Evolutionary conservation across 768 basidiomycete species (phyloP).

Genomic region (Chalciporus pseudorubinellus): DNA sequence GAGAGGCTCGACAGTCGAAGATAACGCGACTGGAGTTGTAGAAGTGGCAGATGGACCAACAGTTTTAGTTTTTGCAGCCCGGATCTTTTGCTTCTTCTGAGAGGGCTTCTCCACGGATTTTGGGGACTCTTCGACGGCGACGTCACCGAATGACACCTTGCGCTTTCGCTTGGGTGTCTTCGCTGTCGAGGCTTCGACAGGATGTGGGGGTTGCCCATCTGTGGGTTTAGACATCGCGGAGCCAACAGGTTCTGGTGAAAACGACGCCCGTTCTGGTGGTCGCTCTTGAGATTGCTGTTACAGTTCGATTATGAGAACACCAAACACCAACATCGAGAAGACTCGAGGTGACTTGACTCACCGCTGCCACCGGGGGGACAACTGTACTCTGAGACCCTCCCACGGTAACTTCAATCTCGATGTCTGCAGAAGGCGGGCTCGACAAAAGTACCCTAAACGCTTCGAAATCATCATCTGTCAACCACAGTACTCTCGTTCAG

Average conservation of each 20-base stretch:
- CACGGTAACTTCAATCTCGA: conserved; percentile 36
- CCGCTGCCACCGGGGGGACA: neutral
- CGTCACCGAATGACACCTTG: conserved; percentile 16
- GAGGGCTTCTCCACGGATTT: neutral
- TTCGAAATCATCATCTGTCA: conserved; percentile 74
- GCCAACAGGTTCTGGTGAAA: too few species aligned
- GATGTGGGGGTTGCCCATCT: too few species aligned
- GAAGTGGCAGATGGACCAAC: neutral
- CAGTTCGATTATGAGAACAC: neutral
- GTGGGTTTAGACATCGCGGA: too few species aligned
- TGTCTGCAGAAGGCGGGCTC: conserved; percentile 35
- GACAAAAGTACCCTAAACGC: conserved; percentile 56
- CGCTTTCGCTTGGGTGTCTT: conserved; percentile 25
- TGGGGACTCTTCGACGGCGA: neutral
- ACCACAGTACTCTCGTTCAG: neutral
- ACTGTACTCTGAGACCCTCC: conserved; percentile 1
- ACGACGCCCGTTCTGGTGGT: neutral
- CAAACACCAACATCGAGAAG: too few species aligned
- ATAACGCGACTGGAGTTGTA: neutral
- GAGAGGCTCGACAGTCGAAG: neutral
- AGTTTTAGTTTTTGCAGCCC: neutral
- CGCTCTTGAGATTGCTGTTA: neutral
- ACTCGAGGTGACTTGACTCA: too few species aligned
- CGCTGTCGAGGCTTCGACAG: too few species aligned
- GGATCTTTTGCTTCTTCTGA: conserved; percentile 10